phyloP scores from a whole-genome alignment of 352 stramenopile genomes.

The Chrysophaeum taylorii region DNA sequence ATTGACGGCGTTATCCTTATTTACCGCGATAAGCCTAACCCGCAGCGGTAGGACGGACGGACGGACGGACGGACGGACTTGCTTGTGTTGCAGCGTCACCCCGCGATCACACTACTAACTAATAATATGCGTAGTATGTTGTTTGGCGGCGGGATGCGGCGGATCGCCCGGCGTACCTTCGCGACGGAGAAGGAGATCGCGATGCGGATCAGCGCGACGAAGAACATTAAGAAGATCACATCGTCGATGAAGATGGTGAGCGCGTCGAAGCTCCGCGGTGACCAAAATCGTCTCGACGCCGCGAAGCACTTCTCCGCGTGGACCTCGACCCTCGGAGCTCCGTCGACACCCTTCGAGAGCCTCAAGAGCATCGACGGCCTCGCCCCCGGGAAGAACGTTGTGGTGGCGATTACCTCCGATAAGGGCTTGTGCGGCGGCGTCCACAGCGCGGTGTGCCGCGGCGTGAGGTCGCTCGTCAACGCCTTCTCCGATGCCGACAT shows the following conservation, averaged over 20 bases:
- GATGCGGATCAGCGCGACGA: conserved; percentile 7
- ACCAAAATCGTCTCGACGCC: conserved; percentile 58
- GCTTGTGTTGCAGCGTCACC: no score
- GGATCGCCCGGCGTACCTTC: neutral
- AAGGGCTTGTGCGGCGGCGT: conserved; percentile 96
- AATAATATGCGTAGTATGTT: no score
- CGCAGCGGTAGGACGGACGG: no score
- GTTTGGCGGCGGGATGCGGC: no score
- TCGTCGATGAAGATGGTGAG: conserved; percentile 99
- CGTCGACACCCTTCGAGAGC: conserved; percentile 64
- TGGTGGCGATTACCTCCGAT: conserved; percentile 91
- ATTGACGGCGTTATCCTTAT: no score
- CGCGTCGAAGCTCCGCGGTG: conserved; percentile 94
- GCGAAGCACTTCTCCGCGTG: conserved; percentile 54
- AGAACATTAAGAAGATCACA: conserved; percentile 98
- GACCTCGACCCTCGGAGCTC: conserved; percentile 61
- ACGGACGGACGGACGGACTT: no score
- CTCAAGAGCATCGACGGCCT: conserved; percentile 40
- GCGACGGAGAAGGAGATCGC: conserved; percentile 13
- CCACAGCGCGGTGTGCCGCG: conserved; percentile 89
- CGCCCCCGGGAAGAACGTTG: conserved; percentile 72
- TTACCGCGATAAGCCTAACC: no score
- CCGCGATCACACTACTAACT: no score
- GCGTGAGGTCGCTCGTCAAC: conserved; percentile 62
- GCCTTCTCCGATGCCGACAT: conserved; percentile 39